phyloP scores from a whole-genome alignment of 257 asterid genomes.

The Rhazya stricta region DNA sequence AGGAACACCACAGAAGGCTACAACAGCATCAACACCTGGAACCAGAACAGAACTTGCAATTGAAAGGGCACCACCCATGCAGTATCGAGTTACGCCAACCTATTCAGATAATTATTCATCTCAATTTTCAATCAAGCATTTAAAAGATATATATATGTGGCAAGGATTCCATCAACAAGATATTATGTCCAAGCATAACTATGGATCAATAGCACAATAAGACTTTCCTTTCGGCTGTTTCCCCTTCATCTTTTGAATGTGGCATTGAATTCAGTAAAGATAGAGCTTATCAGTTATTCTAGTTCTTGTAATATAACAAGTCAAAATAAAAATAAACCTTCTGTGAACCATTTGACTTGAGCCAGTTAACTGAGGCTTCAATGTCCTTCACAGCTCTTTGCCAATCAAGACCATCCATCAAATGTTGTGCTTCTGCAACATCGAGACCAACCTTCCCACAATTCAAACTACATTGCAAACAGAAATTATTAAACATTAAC shows the following conservation, averaged over 20 bases:
- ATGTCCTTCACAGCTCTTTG: slow-evolving; percentile 92
- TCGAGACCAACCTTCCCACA: slow-evolving; percentile 96
- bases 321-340: slow-evolving; percentile 44
- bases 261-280: background rate
- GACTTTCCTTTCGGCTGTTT: too few relatives aligned
- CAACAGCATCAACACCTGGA: slow-evolving; percentile 80
- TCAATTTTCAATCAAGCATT: background rate
- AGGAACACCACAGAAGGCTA: slow-evolving; percentile 91
- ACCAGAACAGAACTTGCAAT: slow-evolving; percentile 89
- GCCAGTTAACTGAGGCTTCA: slow-evolving; percentile 91
- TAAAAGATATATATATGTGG: background rate
- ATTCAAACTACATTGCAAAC: slow-evolving; percentile 51
- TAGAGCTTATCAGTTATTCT: background rate
- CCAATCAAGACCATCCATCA: slow-evolving; percentile 97
- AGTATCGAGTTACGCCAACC: slow-evolving; percentile 95
- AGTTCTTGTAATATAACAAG: background rate
- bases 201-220: background rate
- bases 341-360: slow-evolving; percentile 79
- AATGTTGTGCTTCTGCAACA: slow-evolving; percentile 95
- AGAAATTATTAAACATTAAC: slow-evolving; percentile 8
- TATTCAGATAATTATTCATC: slow-evolving; percentile 16
- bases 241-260: background rate
- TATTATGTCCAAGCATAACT: background rate
- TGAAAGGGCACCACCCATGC: slow-evolving; percentile 99
- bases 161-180: background rate